Evolutionary conservation across 2,329 filamentous ascomycete genomes (phyloP).

Genomic region (Alternaria metachromatica): DNA sequence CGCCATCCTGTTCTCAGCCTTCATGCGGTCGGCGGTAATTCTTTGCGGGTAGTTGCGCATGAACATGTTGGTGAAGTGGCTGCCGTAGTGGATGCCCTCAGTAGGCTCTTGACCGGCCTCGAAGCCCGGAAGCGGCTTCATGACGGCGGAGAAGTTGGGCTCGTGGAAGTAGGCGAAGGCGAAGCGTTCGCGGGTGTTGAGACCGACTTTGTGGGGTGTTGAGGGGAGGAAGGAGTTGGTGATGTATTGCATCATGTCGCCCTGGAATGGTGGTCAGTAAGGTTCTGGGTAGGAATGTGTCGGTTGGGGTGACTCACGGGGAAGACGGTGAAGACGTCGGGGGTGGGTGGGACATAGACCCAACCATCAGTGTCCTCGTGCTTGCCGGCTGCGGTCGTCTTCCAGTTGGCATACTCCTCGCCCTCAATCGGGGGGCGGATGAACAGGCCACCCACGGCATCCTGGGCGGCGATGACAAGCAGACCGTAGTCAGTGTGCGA

Average conservation of each 20-base stretch:
- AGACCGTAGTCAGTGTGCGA: conserved; percentile 62
- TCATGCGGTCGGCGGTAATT: conserved; percentile 6
- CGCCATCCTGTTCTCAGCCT: conserved; percentile 6
- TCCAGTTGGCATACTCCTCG: conserved; percentile 57
- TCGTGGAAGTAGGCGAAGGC: conserved; percentile 16
- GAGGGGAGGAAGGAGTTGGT: conserved; percentile 15
- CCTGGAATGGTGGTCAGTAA: neutral
- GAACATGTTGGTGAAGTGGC: conserved; percentile 16
- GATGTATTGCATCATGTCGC: conserved; percentile 18
- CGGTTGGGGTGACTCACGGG: conserved; percentile 30
- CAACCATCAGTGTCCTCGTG: conserved; percentile 56
- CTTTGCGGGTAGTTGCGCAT: conserved; percentile 16
- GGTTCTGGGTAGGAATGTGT: neutral
- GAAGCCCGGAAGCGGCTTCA: conserved; percentile 11
- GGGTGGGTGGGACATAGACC: conserved; percentile 57
- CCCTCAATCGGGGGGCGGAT: conserved; percentile 52
- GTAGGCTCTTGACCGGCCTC: conserved; percentile 3
- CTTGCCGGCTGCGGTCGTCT: conserved; percentile 53
- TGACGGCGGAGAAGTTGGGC: conserved; percentile 12
- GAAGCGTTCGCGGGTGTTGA: conserved; percentile 16
- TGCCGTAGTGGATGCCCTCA: conserved; percentile 13
- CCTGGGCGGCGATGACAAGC: conserved; percentile 59
- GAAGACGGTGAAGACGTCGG: conserved; percentile 58
- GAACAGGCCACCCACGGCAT: conserved; percentile 60
- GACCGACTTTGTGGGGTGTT: conserved; percentile 13